phyloP scores from a whole-genome alignment of 192 early-diverging fungal species.

The Dissophora globulifera region DNA sequence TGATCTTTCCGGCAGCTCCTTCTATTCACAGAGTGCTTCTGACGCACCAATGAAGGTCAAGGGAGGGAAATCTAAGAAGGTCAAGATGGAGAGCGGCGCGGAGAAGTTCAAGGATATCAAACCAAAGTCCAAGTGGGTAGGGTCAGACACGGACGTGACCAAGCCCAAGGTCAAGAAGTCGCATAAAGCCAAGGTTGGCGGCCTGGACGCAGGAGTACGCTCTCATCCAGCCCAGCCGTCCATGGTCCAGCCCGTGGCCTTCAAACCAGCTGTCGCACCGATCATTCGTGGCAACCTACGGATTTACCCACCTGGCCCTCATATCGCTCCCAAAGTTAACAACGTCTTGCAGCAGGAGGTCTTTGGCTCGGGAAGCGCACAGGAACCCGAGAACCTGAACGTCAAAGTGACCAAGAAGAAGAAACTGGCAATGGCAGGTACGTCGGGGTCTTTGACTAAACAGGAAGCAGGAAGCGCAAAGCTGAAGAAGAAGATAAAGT shows the following conservation, averaged over 20 bases:
- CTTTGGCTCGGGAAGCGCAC: background rate
- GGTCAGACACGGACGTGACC: background rate
- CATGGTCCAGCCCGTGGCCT: background rate
- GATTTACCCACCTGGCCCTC: slow-evolving; percentile 49
- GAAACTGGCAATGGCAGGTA: background rate
- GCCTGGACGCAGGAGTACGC: background rate
- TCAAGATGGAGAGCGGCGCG: slow-evolving; percentile 18
- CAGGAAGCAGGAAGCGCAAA: background rate
- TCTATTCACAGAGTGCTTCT: background rate
- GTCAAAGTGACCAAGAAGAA: slow-evolving; percentile 17
- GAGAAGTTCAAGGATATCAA: slow-evolving; percentile 10
- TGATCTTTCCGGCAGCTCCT: background rate
- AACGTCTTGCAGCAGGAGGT: slow-evolving; percentile 6
- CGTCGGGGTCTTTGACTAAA: background rate
- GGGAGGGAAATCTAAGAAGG: slow-evolving; percentile 22
- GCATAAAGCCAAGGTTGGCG: slow-evolving; percentile 3
- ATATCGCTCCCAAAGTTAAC: slow-evolving; percentile 18
- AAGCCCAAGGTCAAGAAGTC: slow-evolving; percentile 6
- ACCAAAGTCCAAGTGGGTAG: slow-evolving; percentile 10
- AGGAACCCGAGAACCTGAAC: background rate
- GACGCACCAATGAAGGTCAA: slow-evolving; percentile 10
- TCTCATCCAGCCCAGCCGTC: background rate
- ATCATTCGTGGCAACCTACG: slow-evolving; percentile 51
- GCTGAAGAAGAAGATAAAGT: slow-evolving; percentile 12
- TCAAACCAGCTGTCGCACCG: slow-evolving; percentile 26